These are phyloP conservation scores for Neurospora sp. DNA, from an alignment of 2,329 filamentous ascomycete genomes.

Conservation along the genomic window DNA sequence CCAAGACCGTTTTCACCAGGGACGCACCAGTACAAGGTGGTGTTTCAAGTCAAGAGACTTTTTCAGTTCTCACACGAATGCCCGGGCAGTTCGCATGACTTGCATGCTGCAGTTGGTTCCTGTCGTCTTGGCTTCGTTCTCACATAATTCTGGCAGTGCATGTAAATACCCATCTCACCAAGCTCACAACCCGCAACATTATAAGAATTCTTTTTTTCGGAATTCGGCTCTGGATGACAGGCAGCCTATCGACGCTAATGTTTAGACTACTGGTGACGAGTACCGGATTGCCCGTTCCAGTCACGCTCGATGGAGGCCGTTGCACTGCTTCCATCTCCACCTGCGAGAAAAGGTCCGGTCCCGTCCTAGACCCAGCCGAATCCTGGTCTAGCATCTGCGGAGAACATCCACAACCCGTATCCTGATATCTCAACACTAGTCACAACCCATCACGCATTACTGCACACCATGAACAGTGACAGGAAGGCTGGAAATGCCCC, in stretches of 20 bases:
- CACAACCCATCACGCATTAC: not conserved
- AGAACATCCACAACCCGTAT: not conserved
- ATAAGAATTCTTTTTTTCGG: not conserved
- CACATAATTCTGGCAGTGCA: not conserved
- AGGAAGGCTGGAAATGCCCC: not conserved
- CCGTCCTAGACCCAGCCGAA: not conserved
- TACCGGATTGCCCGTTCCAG: not conserved
- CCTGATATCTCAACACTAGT: not conserved
- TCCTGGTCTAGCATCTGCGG: not conserved
- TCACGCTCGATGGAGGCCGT: not conserved
- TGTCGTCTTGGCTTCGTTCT: not conserved
- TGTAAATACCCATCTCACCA: not conserved
- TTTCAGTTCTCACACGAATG: not conserved
- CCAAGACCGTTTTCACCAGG: conserved; percentile 1
- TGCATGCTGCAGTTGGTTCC: not conserved
- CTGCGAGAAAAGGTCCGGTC: too few species aligned
- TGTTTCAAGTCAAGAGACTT: conserved; percentile 6
- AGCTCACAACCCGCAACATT: not conserved
- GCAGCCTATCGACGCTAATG: not conserved
- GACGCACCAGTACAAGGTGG: not conserved
- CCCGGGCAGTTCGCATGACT: not conserved
- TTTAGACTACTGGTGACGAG: not conserved
- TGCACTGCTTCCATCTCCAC: not conserved
- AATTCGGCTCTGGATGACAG: conserved; percentile 1
- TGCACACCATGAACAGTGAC: not conserved